A percentile compares a stretch with the other conserved stretches of the same genome.
phyloP scores from a whole-genome alignment of 768 basidiomycete genomes.

The Tulasnella sp. region DNA sequence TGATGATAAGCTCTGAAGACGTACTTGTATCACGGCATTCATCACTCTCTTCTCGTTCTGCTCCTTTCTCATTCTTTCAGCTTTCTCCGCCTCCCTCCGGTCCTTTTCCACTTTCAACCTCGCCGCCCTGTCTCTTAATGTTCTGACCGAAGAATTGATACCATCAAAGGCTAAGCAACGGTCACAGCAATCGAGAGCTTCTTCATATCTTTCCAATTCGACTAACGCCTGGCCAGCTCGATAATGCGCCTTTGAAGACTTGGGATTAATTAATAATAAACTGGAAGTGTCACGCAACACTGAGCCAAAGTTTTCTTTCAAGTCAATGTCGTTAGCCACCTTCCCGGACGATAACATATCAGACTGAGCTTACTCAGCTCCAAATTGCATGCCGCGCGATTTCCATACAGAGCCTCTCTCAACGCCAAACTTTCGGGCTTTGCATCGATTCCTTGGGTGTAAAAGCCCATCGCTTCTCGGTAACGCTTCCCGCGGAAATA shows the following conservation, averaged over 20 bases:
- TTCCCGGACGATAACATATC: too few species aligned
- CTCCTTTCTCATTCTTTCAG: constrained; percentile 39
- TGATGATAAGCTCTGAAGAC: constrained; percentile 18
- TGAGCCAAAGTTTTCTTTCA: constrained; percentile 71
- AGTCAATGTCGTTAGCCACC: too few species aligned
- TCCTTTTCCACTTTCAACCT: constrained; percentile 21
- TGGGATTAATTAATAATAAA: constrained; percentile 47
- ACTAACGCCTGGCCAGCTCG: constrained; percentile 70
- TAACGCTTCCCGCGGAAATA: constrained; percentile 79
- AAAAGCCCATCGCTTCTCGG: constrained; percentile 80
- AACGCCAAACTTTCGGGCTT: constrained; percentile 51
- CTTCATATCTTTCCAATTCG: constrained; percentile 58
- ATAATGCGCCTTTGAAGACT: constrained; percentile 72
- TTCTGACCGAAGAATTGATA: constrained; percentile 41
- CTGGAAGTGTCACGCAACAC: constrained; percentile 76
- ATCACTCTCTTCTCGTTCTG: constrained; percentile 42
- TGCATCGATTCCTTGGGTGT: constrained; percentile 78
- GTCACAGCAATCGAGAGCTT: constrained; percentile 71
- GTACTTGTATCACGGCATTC: constrained; percentile 50
- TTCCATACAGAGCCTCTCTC: constrained; percentile 60
- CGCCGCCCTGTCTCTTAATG: constrained; percentile 35
- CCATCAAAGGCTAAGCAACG: constrained; percentile 50
- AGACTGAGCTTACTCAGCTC: constrained; percentile 50
- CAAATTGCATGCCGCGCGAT: constrained; percentile 88
- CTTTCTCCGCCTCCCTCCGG: constrained; percentile 27